Evolutionary conservation across 257 asterid species (phyloP).

Genomic region (Primulina huaijiensis): DNA sequence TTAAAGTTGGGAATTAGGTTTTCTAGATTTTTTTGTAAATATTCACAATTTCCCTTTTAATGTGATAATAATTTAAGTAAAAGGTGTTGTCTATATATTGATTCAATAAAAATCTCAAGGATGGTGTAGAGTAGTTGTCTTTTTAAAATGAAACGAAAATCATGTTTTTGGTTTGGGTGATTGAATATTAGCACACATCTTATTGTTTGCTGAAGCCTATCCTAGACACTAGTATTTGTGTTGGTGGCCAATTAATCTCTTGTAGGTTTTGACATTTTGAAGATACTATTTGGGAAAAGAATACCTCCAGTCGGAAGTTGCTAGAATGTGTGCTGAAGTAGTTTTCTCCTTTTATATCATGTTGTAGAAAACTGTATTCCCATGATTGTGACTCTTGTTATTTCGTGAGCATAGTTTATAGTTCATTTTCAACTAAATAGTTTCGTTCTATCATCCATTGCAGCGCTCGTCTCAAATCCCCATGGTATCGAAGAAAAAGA

Average conservation of each 20-base stretch:
- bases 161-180: not conserved
- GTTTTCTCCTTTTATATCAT: slow-evolving; percentile 10
- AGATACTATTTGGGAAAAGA: not conserved
- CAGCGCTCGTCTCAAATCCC: slow-evolving; percentile 85
- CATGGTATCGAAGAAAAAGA: slow-evolving; percentile 93
- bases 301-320: not conserved
- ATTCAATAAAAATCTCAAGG: too few species aligned
- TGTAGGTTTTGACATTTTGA: not conserved
- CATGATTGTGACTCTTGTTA: slow-evolving; percentile 4
- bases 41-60: not conserved
- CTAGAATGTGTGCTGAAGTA: not conserved
- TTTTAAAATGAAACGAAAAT: too few species aligned
- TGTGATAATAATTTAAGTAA: not conserved
- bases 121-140: not conserved
- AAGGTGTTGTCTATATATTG: not conserved
- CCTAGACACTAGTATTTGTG: not conserved
- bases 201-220: not conserved
- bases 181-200: not conserved
- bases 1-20: not conserved
- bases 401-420: slow-evolving; percentile 16
- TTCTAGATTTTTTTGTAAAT: not conserved
- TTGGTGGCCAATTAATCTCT: not conserved
- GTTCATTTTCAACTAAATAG: slow-evolving; percentile 24
- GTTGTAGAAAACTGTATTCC: not conserved
- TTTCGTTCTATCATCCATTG: slow-evolving; percentile 24